Percentiles rank a stretch among this genome's conserved stretches.
phyloP scores from a whole-genome alignment of 2,329 filamentous ascomycete species.

The Pleurostoma richardsiae region DNA sequence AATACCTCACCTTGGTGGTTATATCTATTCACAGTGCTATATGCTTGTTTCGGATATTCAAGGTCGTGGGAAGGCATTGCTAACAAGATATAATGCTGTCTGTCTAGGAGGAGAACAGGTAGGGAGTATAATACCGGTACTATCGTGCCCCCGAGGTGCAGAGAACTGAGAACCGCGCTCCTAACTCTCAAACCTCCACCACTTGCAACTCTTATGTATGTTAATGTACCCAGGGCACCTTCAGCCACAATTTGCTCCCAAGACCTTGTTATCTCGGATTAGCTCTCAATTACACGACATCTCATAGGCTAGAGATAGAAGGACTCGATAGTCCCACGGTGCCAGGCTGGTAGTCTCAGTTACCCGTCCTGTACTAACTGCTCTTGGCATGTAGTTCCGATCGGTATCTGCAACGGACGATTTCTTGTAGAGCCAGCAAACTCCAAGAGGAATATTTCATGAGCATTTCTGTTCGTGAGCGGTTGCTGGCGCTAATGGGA shows the following conservation, averaged over 20 bases:
- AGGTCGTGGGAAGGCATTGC: conserved; percentile 37
- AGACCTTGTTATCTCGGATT: not conserved
- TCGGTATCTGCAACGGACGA: not conserved
- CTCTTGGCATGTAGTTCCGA: not conserved
- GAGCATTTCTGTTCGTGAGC: too few relatives aligned
- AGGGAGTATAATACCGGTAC: not conserved
- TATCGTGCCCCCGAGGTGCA: not conserved
- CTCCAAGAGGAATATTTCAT: too few relatives aligned
- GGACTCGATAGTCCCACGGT: not conserved
- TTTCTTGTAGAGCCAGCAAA: too few relatives aligned
- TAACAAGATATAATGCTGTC: not conserved
- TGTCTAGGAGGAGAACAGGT: not conserved
- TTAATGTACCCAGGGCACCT: too few relatives aligned
- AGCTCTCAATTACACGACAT: conserved; percentile 15
- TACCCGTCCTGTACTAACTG: not conserved
- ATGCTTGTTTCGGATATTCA: conserved; percentile 58
- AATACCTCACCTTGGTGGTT: conserved; percentile 51
- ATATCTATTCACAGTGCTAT: conserved; percentile 64
- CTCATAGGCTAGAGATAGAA: not conserved
- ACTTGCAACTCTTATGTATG: not conserved
- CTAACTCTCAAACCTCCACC: not conserved
- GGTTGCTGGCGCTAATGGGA: too few relatives aligned
- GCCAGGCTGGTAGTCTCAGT: not conserved
- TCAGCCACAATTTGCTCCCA: too few relatives aligned
- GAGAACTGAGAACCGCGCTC: not conserved